Percentiles rank a stretch among this genome's conserved stretches.
Conservation (phyloP, 805 yeast genomes). For the Suhomyces prunicola region DNA sequence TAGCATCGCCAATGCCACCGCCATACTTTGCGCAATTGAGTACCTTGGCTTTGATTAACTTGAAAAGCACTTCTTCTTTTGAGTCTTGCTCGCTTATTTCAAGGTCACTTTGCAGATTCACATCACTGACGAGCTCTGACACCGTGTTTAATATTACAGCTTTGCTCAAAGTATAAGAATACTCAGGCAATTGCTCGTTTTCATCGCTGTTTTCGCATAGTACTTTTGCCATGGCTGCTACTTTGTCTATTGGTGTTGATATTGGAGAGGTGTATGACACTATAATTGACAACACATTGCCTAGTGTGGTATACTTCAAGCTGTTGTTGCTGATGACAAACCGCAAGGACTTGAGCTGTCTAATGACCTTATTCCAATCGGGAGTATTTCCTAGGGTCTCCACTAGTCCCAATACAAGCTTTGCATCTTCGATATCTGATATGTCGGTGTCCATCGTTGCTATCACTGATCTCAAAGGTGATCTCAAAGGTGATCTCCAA, state of each 20-base stretch:
- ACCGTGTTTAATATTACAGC: neutral
- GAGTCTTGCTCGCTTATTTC: neutral
- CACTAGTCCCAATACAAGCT: neutral
- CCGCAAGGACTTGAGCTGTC: neutral
- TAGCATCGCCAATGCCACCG: conserved; percentile 16
- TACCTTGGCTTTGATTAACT: conserved; percentile 4
- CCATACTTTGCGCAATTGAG: conserved; percentile 12
- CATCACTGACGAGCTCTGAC: neutral
- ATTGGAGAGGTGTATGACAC: neutral
- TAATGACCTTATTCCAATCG: neutral
- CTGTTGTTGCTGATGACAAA: neutral
- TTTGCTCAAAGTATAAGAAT: neutral
- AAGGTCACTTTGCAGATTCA: neutral
- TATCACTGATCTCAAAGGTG: neutral
- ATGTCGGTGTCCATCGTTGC: neutral
- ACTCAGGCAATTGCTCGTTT: neutral
- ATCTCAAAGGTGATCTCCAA: too few species aligned
- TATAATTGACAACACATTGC: neutral
- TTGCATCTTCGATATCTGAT: neutral
- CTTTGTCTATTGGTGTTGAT: neutral
- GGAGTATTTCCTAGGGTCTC: neutral
- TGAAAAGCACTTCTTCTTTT: neutral
- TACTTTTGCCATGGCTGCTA: neutral
- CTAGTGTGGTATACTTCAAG: neutral
- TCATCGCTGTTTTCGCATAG: neutral